phyloP scores from a whole-genome alignment of 2,329 filamentous ascomycete genomes.

The Microsporum canis region DNA sequence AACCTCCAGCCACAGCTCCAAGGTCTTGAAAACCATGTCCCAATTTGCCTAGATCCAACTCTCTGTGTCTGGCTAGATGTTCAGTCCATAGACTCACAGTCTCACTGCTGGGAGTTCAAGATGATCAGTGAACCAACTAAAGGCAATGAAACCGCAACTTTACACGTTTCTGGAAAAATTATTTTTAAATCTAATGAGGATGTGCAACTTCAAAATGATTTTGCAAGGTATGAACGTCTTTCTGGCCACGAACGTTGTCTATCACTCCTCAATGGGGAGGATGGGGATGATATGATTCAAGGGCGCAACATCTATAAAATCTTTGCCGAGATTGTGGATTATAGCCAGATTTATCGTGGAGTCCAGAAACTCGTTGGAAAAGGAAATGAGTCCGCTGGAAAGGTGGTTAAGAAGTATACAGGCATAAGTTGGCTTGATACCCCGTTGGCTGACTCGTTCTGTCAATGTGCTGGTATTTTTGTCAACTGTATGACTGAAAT shows the following conservation, averaged over 20 bases:
- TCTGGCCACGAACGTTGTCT: constrained; percentile 6
- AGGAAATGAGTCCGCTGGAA: constrained; percentile 6
- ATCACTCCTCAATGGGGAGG: constrained; percentile 1
- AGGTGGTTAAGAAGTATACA: constrained; percentile 4
- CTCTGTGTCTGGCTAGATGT: constrained; percentile 5
- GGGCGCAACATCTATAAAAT: constrained; percentile 10
- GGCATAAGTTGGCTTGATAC: constrained; percentile 3
- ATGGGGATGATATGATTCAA: constrained; percentile 5
- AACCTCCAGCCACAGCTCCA: constrained; percentile 6
- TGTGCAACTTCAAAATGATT: background rate
- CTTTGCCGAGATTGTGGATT: constrained; percentile 21
- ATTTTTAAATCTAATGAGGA: constrained; percentile 4
- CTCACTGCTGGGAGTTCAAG: constrained; percentile 1
- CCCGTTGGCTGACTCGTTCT: constrained; percentile 5
- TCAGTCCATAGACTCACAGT: background rate
- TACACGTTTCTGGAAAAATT: constrained; percentile 5
- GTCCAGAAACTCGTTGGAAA: constrained; percentile 9
- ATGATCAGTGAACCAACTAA: background rate
- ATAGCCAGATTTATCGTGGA: constrained; percentile 19
- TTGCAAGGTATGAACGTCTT: constrained; percentile 5
- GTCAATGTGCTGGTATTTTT: constrained; percentile 7
- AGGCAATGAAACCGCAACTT: background rate
- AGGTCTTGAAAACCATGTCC: constrained; percentile 5
- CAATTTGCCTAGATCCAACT: constrained; percentile 5
- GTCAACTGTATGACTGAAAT: constrained; percentile 9